Evolutionary conservation across 2,329 filamentous ascomycete species (phyloP).

Genomic region (Pestalotiopsis sp.): DNA sequence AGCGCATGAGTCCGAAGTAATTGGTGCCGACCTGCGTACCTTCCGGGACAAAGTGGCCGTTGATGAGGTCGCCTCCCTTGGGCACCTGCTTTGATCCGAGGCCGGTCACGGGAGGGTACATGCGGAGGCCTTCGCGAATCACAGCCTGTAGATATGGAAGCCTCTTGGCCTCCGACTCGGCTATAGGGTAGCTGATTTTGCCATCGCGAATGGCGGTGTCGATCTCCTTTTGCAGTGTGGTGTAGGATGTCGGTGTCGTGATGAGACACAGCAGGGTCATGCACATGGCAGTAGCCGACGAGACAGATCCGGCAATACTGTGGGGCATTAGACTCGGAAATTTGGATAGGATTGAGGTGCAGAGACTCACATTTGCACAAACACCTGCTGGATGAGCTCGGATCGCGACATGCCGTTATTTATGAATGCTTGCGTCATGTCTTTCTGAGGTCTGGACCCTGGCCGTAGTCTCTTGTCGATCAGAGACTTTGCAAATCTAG

Average conservation of each 20-base stretch:
- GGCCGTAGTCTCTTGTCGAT: constrained; percentile 30
- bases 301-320: constrained; percentile 27
- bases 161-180: constrained; percentile 28
- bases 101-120: constrained; percentile 39
- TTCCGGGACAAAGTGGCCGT: constrained; percentile 38
- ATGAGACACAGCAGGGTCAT: constrained; percentile 29
- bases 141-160: constrained; percentile 41
- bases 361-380: constrained; percentile 38
- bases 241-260: constrained; percentile 23
- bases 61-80: constrained; percentile 31
- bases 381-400: constrained; percentile 41
- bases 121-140: constrained; percentile 42
- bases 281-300: constrained; percentile 26
- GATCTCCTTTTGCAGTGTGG: constrained; percentile 22
- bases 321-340: not conserved
- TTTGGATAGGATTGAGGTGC: not conserved
- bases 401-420: constrained; percentile 36
- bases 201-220: constrained; percentile 17
- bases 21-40: constrained; percentile 44
- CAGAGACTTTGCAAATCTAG: constrained; percentile 28
- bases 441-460: constrained; percentile 29
- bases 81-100: constrained; percentile 36
- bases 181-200: constrained; percentile 30
- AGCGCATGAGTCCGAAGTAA: constrained; percentile 40
- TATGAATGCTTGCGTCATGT: constrained; percentile 44